phyloP scores from a whole-genome alignment of 768 basidiomycete genomes.

The Auriscalpium vulgare region DNA sequence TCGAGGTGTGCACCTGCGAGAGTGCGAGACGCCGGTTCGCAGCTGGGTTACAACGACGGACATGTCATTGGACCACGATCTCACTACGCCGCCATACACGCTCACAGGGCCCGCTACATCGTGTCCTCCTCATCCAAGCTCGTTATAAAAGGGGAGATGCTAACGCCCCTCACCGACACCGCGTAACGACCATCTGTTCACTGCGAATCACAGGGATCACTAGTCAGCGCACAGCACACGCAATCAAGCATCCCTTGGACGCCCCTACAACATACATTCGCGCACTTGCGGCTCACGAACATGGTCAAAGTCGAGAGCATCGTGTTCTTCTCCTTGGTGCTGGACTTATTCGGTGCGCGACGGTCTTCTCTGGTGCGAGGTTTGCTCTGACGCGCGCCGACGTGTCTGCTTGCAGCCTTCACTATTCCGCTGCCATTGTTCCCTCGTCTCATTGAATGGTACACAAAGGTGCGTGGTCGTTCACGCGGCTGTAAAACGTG shows the following conservation, averaged over 20 bases:
- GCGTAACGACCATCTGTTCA: no score
- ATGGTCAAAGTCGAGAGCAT: conserved; percentile 71
- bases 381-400: conserved; percentile 1
- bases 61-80: conserved; percentile 2
- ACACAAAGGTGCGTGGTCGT: conserved; percentile 49
- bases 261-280: no score
- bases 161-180: no score
- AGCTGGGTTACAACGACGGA: background rate
- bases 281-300: background rate
- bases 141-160: no score
- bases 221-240: no score
- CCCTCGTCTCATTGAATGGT: conserved; percentile 96
- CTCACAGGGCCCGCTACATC: no score
- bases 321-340: conserved; percentile 84
- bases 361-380: background rate
- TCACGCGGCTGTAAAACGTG: conserved; percentile 1
- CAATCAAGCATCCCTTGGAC: no score
- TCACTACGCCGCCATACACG: background rate
- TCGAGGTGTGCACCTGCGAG: no score
- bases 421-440: conserved; percentile 95
- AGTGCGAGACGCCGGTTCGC: no score
- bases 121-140: no score
- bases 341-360: conserved; percentile 71
- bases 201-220: no score
- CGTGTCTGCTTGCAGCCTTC: conserved; percentile 47